Base-by-base conservation (phyloP, 1,284 basidiomycete species). In the Rhizopogon parksii region DNA sequence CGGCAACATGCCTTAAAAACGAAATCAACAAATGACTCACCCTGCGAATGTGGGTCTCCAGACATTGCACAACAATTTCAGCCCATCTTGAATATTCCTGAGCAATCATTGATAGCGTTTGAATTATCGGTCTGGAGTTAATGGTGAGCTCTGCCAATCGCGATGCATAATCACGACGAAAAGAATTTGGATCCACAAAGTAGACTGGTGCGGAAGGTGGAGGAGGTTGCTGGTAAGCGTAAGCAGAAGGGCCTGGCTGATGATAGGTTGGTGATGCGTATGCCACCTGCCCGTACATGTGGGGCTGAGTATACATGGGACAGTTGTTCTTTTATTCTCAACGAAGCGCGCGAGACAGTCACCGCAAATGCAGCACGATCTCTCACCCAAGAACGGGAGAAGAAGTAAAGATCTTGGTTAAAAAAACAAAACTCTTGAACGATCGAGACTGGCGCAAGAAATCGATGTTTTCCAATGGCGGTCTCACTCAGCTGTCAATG, bases 81-180 rank as follows among this genome's bases (percentile, higher is more conserved):
- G 90, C 84, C 71, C 85, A 78, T 55, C 88, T 83, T 50, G 82
- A 75, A 65, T 89, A 85, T 54, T 95, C 88, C 74, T 93, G 88
- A 34, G 96, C 95, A 61, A 93, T 82, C 76, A 95, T 83, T 27
- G 95, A 98, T n/a, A 99, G 74, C 56, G 82, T 82, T 71, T 95
- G 94, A 61, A 99, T 99, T 58, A 97, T 86, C 12, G 93, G 91
- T 65, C 95, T 88, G 59, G 94, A 96, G 71, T 99, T 99, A 76
- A 95, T 85, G 38, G 86, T 94, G 56, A 99, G 84, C 59, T 88
- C 82, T 61, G 83, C 76, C 53, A 98, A 83, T 53, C 91, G 86
- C 46, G 75, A 69, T 56, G 80, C 70, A 70, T 88, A 93, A 68
- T 91, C 87, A 70, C 82, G 81, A 59, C 91, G 86, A 70, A 95